These are phyloP conservation scores for Penicillium arizonense DNA, from an alignment of 495 filamentous ascomycete species.

Conservation along the genomic window DNA sequence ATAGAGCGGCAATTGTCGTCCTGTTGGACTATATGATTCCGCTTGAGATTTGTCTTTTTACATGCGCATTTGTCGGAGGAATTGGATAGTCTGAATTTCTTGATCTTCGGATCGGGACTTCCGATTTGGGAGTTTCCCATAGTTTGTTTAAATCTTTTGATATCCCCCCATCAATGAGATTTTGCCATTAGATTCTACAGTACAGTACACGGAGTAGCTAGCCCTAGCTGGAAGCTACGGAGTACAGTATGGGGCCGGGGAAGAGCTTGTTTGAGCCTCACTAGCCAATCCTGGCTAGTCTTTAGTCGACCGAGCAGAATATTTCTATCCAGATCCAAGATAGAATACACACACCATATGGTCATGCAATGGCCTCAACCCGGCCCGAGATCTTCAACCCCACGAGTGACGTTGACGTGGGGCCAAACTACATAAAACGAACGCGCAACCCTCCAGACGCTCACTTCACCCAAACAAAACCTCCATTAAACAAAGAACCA, in stretches of 20 bases:
- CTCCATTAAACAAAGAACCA: neutral
- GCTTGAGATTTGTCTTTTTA: constrained; percentile 8
- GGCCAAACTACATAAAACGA: neutral
- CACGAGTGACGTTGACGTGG: neutral
- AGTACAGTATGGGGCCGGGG: too few species aligned
- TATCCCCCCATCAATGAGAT: constrained; percentile 15
- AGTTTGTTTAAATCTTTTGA: constrained; percentile 7
- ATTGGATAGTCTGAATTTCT: constrained; percentile 7
- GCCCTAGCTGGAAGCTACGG: too few species aligned
- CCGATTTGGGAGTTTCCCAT: constrained; percentile 3
- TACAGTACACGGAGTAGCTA: too few species aligned
- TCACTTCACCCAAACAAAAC: neutral
- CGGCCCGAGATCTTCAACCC: neutral
- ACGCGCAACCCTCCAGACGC: neutral
- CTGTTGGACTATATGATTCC: constrained; percentile 6
- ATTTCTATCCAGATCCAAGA: too few species aligned
- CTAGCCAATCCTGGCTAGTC: too few species aligned
- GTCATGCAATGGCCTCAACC: neutral
- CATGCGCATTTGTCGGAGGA: constrained; percentile 17
- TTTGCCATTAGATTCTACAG: constrained; percentile 3
- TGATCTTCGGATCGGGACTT: constrained; percentile 12
- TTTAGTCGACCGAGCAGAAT: too few species aligned
- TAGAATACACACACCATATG: too few species aligned
- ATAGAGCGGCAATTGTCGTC: constrained; percentile 19
- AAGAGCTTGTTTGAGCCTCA: too few species aligned